Evolutionary conservation across 2,329 filamentous ascomycete species (phyloP).

Genomic region (Sporothrix brasiliensis): DNA sequence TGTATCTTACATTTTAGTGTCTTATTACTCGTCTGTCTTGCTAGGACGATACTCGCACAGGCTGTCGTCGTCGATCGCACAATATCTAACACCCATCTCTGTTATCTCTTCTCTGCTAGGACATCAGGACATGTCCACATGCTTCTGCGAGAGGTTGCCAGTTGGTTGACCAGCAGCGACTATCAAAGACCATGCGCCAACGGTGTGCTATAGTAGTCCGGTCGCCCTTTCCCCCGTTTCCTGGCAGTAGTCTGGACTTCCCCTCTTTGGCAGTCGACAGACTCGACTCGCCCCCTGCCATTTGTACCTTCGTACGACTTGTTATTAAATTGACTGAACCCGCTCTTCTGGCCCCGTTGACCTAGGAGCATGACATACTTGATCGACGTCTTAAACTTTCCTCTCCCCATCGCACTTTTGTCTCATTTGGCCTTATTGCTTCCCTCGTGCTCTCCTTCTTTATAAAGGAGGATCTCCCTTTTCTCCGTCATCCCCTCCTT

Average conservation of each 20-base stretch:
- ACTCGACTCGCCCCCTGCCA: not conserved
- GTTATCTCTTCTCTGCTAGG: not conserved
- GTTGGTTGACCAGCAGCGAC: constrained; percentile 1
- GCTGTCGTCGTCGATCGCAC: not conserved
- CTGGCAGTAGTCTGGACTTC: not conserved
- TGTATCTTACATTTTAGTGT: not conserved
- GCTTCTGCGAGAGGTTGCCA: not conserved
- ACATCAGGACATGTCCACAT: not conserved
- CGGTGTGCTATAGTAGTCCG: not conserved
- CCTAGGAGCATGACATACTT: not conserved
- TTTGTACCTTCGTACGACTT: not conserved
- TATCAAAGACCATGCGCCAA: constrained; percentile 15
- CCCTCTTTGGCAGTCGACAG: not conserved
- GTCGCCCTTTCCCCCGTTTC: constrained; percentile 10
- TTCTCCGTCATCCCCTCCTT: not conserved
- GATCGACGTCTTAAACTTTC: constrained; percentile 4
- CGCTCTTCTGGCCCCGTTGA: not conserved
- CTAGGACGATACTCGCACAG: not conserved
- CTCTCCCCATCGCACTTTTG: not conserved
- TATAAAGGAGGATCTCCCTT: not conserved
- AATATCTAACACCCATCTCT: not conserved
- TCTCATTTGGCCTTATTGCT: not conserved
- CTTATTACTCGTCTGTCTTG: not conserved
- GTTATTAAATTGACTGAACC: constrained; percentile 17
- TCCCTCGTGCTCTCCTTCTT: not conserved